Base-by-base conservation (phyloP, 23 red algal genomes). In the Gracilariopsis chorda region DNA sequence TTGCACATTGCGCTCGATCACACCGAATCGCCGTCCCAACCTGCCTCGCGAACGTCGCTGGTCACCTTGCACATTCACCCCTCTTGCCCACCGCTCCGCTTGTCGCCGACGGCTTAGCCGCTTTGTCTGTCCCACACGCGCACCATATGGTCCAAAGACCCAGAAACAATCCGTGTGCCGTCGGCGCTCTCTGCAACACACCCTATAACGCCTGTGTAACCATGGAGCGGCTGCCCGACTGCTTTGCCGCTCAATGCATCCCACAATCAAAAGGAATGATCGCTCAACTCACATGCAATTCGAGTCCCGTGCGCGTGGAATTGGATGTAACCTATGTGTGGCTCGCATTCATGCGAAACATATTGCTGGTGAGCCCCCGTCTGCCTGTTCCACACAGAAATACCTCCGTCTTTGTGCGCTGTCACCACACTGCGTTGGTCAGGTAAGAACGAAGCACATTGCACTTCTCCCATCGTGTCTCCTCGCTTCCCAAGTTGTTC, bases 111-210 rank as follows among this genome's bases (percentile, higher is more conserved):
- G 12, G 52, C 52, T 5, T 3, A 24, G 52, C 52, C 65, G 19
- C 19, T 72, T 4, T 72, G 4, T 7, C 4, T 30, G 34, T 36
- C 14, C 65, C 65, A 72, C 39, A 72, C 19, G 30, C 65, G 65
- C 65, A 72, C 65, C 39, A 30, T 72, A 5, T 72, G 3, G 65
- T 72, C 65, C 2, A 17, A 36, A n/a, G 5, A 4, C 5, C 34
- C 65, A 7, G 65, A 72, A 17, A 72, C 65, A 20, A 72, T 72
- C 19, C 65, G 65, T 30, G 65, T 72, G 34, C 65, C 65, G 39
- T 72, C 65, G 4, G 32, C 5, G 39, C 14, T 72, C 9, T 5
- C 65, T 7, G 65, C 65, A 20, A 72, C 65, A 30, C 34, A 36
- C 5, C 2, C 34, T 30, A 72, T 30, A 17, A 20, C 4, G 4